Percentiles rank a stretch among this genome's conserved stretches.
Conservation (phyloP, 495 filamentous ascomycete genomes). For the Trichoderma virens region DNA sequence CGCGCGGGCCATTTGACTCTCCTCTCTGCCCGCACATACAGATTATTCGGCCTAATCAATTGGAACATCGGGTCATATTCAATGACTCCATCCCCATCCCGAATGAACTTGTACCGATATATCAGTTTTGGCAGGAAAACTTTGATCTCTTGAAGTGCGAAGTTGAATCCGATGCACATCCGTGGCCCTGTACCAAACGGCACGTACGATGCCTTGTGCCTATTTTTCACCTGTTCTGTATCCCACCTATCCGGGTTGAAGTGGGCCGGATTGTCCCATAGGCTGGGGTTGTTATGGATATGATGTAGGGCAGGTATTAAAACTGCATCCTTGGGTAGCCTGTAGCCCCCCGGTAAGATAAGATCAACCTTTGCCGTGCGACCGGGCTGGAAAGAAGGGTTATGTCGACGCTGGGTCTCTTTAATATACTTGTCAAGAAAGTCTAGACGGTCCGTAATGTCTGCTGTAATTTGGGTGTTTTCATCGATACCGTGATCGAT, state of each 20-base stretch:
- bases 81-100: constrained; percentile 31
- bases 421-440: constrained; percentile 52
- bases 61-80: constrained; percentile 51
- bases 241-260: constrained; percentile 53
- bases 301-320: constrained; percentile 43
- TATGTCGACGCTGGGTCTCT: constrained; percentile 49
- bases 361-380: constrained; percentile 44
- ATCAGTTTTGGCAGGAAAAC: constrained; percentile 43
- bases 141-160: constrained; percentile 48
- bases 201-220: constrained; percentile 37
- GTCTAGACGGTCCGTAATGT: constrained; percentile 29
- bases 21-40: constrained; percentile 42
- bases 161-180: constrained; percentile 52
- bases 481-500: constrained; percentile 35
- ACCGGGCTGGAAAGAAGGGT: constrained; percentile 47
- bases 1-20: constrained; percentile 38
- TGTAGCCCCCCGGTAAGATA: constrained; percentile 50
- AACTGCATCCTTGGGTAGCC: constrained; percentile 35
- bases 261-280: constrained; percentile 43
- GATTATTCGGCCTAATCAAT: constrained; percentile 47
- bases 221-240: constrained; percentile 37
- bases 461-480: constrained; percentile 32
- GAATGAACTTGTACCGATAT: constrained; percentile 42
- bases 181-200: constrained; percentile 45
- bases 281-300: constrained; percentile 44